phyloP scores from a whole-genome alignment of 306 rosid genomes.

The Vigna reflexopilosa region DNA sequence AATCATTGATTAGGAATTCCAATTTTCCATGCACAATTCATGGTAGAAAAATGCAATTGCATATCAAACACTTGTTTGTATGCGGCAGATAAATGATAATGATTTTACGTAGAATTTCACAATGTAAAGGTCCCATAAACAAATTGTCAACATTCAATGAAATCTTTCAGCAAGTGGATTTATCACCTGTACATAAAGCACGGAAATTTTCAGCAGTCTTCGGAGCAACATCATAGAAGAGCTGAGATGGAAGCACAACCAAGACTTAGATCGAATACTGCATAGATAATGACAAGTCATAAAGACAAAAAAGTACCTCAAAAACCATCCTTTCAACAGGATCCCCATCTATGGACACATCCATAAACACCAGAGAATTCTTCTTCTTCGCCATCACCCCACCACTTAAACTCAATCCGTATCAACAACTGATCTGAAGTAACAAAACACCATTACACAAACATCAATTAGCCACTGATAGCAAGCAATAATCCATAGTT shows the following conservation, averaged over 20 bases:
- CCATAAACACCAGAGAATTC: conserved; percentile 76
- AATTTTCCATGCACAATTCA: neutral
- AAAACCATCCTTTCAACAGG: conserved; percentile 87
- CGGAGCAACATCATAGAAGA: conserved; percentile 86
- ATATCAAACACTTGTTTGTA: neutral
- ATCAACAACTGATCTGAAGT: conserved; percentile 43
- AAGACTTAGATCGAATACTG: conserved; percentile 7
- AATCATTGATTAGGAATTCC: neutral
- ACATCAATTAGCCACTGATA: neutral
- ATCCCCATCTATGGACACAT: conserved; percentile 90
- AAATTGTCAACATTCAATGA: neutral
- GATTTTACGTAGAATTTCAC: neutral
- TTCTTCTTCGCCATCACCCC: conserved; percentile 78
- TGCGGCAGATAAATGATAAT: neutral
- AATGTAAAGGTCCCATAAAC: neutral
- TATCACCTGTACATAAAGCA: conserved; percentile 87
- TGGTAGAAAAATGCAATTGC: neutral
- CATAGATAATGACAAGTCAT: neutral
- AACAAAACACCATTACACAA: conserved; percentile 38
- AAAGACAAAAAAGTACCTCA: conserved; percentile 61
- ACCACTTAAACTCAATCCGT: conserved; percentile 42
- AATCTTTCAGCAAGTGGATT: neutral
- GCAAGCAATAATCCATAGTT: neutral
- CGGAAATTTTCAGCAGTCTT: conserved; percentile 98
- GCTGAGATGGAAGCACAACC: conserved; percentile 54